A percentile compares a stretch with the other conserved stretches of the same genome.
These are phyloP conservation scores for Emmonsia crescens DNA, from an alignment of 2,329 filamentous ascomycete species.

Conservation along the genomic window DNA sequence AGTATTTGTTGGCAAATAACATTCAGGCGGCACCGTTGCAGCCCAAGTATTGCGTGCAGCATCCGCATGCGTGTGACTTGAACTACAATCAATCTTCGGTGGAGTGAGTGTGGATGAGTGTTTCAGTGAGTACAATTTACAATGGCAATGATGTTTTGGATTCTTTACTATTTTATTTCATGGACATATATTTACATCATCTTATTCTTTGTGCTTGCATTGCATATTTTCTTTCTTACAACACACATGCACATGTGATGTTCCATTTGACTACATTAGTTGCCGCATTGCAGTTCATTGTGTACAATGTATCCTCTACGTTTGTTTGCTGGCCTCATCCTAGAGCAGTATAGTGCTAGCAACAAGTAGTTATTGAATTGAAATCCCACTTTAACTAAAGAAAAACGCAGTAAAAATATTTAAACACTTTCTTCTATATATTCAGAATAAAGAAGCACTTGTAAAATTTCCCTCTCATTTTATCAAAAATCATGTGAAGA, in stretches of 20 bases:
- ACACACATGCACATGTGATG: neutral
- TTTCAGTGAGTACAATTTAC: neutral
- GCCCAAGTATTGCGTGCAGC: constrained; percentile 48
- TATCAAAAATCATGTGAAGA: neutral
- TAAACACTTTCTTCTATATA: neutral
- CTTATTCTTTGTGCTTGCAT: neutral
- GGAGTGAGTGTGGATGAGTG: neutral
- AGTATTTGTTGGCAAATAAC: constrained; percentile 47
- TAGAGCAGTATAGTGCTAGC: neutral
- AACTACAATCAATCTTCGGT: constrained; percentile 40
- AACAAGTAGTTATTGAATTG: neutral
- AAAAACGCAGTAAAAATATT: neutral
- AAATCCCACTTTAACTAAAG: neutral
- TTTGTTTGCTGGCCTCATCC: neutral
- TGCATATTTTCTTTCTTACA: neutral
- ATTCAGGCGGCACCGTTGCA: constrained; percentile 41
- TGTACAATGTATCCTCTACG: neutral
- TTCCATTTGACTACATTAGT: neutral
- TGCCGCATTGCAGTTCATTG: neutral
- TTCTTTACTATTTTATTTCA: neutral
- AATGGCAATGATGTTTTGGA: neutral
- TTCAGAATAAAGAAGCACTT: neutral
- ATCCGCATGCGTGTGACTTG: constrained; percentile 49
- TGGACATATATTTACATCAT: neutral
- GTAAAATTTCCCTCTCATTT: too few species aligned